phyloP scores from a whole-genome alignment of 1,139 yeast species.

The Zygosaccharomyces sapae region DNA sequence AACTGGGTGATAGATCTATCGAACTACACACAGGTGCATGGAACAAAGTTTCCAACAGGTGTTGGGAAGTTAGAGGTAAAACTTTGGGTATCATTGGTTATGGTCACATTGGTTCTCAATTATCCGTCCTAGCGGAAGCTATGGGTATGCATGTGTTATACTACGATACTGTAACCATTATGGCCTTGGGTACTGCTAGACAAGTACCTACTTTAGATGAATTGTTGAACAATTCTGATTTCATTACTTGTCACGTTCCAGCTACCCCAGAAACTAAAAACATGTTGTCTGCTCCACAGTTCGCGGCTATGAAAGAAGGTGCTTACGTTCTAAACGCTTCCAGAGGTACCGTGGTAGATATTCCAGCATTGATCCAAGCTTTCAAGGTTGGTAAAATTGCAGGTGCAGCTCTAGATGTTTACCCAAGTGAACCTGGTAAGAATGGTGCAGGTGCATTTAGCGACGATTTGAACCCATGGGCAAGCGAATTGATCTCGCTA shows the following conservation, averaged over 20 bases:
- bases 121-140: conserved; percentile 93
- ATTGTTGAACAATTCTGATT: conserved; percentile 75
- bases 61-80: conserved; percentile 99
- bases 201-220: conserved; percentile 86
- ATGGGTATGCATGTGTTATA: conserved; percentile 97
- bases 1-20: conserved; percentile 92
- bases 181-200: conserved; percentile 95
- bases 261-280: conserved; percentile 91
- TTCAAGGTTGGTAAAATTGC: conserved; percentile 91
- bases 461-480: conserved; percentile 74
- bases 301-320: conserved; percentile 95
- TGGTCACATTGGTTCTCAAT: conserved; percentile 97
- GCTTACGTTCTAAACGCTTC: conserved; percentile 92
- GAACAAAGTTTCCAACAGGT: conserved; percentile 92
- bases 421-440: conserved; percentile 96
- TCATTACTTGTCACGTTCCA: conserved; percentile 91
- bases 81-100: conserved; percentile 96
- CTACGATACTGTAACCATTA: conserved; percentile 86
- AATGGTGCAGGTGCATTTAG: conserved; percentile 81
- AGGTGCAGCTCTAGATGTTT: conserved; percentile 96
- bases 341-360: conserved; percentile 96
- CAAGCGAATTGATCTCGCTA: conserved; percentile 73
- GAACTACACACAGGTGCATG: conserved; percentile 97
- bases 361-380: conserved; percentile 88
- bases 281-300: conserved; percentile 83